Evolutionary conservation across 306 rosid genomes (phyloP).

Genomic region (Lotus japonicus): DNA sequence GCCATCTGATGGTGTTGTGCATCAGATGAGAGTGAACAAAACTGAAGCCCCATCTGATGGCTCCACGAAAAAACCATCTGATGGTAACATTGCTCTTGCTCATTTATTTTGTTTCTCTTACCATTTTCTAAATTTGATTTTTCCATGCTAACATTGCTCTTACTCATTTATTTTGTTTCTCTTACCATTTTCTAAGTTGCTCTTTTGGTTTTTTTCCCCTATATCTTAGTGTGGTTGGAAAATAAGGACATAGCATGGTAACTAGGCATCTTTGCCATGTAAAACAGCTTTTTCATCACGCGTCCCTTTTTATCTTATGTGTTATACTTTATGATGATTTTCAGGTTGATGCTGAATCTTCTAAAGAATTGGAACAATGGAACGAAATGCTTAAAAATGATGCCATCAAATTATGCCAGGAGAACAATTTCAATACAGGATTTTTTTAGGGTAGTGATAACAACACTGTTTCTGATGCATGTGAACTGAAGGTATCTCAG

Average conservation of each 20-base stretch:
- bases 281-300: neutral
- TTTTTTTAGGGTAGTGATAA: conserved; percentile 87
- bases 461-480: conserved; percentile 72
- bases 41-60: too few species aligned
- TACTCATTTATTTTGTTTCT: too few species aligned
- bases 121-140: too few species aligned
- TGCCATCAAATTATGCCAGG: conserved; percentile 75
- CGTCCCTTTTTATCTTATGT: neutral
- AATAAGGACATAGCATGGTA: neutral
- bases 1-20: too few species aligned
- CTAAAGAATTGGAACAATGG: conserved; percentile 93
- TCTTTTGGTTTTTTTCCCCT: too few species aligned
- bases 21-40: too few species aligned
- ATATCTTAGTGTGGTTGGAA: neutral
- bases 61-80: too few species aligned
- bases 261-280: neutral
- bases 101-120: too few species aligned
- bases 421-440: conserved; percentile 82
- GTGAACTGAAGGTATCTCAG: conserved; percentile 70
- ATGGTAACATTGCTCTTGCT: too few species aligned
- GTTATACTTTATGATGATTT: conserved; percentile 13
- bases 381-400: conserved; percentile 88
- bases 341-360: conserved; percentile 79
- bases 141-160: too few species aligned
- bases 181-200: too few species aligned